Conservation (phyloP, 495 filamentous ascomycete genomes). For the Daldinia childiae region DNA sequence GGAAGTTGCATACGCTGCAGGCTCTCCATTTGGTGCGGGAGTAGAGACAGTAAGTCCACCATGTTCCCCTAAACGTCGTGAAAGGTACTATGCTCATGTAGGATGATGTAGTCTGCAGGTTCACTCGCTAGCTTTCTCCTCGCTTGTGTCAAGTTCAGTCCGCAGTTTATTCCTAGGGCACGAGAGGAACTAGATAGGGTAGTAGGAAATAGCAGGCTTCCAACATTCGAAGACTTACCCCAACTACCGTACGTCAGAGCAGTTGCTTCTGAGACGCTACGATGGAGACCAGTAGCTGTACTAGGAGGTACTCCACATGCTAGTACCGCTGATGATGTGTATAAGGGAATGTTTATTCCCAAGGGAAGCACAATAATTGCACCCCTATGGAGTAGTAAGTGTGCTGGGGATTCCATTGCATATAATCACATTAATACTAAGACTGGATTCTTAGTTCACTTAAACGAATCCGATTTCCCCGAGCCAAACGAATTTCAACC, state of each 20-base stretch:
- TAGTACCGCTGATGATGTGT: slow-evolving; percentile 64
- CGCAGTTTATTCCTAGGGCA: slow-evolving; percentile 55
- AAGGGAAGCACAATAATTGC: slow-evolving; percentile 64
- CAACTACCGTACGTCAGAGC: slow-evolving; percentile 58
- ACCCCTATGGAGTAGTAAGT: slow-evolving; percentile 58
- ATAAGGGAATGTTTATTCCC: slow-evolving; percentile 62
- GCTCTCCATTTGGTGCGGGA: slow-evolving; percentile 69
- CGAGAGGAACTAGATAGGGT: slow-evolving; percentile 66
- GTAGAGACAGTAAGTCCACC: slow-evolving; percentile 65
- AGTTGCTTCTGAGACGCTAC: slow-evolving; percentile 61
- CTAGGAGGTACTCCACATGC: slow-evolving; percentile 67
- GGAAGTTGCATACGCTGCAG: slow-evolving; percentile 66
- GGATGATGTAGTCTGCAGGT: slow-evolving; percentile 49
- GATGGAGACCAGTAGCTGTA: slow-evolving; percentile 62
- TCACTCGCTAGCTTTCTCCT: slow-evolving; percentile 65
- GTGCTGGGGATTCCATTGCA: slow-evolving; percentile 30
- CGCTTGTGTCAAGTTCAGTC: slow-evolving; percentile 63
- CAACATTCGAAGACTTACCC: slow-evolving; percentile 57
- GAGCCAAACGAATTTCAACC: slow-evolving; percentile 62
- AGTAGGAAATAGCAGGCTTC: slow-evolving; percentile 60
- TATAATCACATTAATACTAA: slow-evolving; percentile 15
- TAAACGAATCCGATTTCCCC: slow-evolving; percentile 67
- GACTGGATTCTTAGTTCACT: slow-evolving; percentile 52
- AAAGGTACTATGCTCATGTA: slow-evolving; percentile 54
- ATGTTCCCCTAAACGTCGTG: slow-evolving; percentile 42